These are phyloP conservation scores for Cordyceps cicadae DNA, from an alignment of 2,329 filamentous ascomycete species.

Conservation along the genomic window DNA sequence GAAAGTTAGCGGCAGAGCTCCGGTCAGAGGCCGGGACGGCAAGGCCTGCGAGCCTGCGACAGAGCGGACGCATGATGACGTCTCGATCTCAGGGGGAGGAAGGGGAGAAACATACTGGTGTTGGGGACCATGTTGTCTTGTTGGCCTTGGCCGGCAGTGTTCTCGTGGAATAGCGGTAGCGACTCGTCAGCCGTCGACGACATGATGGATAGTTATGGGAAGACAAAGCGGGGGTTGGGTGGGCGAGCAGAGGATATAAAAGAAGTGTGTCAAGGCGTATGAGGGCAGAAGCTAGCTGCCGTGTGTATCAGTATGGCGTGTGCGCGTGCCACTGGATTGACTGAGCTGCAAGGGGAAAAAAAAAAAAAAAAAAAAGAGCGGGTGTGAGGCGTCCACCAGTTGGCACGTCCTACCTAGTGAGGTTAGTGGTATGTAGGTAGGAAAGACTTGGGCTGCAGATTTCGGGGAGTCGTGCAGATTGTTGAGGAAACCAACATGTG, in stretches of 20 bases:
- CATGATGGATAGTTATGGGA: slow-evolving; percentile 8
- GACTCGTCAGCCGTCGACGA: slow-evolving; percentile 6
- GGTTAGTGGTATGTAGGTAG: neutral
- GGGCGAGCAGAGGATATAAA: slow-evolving; percentile 9
- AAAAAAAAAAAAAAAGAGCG: neutral
- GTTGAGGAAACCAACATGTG: slow-evolving; percentile 12
- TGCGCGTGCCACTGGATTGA: neutral
- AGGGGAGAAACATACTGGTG: slow-evolving; percentile 2
- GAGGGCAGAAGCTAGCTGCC: neutral
- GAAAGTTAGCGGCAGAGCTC: neutral
- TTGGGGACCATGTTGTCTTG: slow-evolving; percentile 10
- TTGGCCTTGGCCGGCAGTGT: neutral
- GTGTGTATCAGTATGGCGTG: neutral
- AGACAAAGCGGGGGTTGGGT: slow-evolving; percentile 1
- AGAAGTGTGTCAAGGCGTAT: neutral
- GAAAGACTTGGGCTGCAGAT: slow-evolving; percentile 3
- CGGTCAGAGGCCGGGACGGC: neutral
- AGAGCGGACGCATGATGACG: neutral
- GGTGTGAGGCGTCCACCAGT: neutral
- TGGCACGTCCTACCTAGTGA: neutral
- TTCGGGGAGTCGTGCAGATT: slow-evolving; percentile 8
- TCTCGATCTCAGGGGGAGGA: neutral
- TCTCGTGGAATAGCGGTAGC: slow-evolving; percentile 10
- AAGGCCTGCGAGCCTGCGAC: neutral
- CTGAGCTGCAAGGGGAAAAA: neutral